Conservation (phyloP, 2,329 filamentous ascomycete genomes). For the Colletotrichum sojae region DNA sequence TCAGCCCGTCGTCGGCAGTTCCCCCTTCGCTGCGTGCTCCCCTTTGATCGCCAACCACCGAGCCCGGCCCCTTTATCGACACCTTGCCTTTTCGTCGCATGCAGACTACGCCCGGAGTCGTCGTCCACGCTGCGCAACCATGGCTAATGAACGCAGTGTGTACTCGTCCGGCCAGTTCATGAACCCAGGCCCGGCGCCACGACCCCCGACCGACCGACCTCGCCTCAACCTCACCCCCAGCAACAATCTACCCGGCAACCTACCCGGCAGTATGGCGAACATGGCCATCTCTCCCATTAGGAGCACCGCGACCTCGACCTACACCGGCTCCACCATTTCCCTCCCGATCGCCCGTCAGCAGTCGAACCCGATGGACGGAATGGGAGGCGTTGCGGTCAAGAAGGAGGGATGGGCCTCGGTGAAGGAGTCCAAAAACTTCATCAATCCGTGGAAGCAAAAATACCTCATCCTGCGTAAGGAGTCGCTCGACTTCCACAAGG, state of each 20-base stretch:
- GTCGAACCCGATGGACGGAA: constrained; percentile 72
- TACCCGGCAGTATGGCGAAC: constrained; percentile 84
- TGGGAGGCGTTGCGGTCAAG: constrained; percentile 79
- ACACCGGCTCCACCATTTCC: constrained; percentile 80
- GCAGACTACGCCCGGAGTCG: constrained; percentile 25
- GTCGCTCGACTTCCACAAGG: constrained; percentile 94
- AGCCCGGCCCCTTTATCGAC: constrained; percentile 1
- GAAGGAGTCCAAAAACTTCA: constrained; percentile 91
- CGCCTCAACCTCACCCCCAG: constrained; percentile 85
- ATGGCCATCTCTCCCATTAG: constrained; percentile 82
- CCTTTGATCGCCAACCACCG: constrained; percentile 24
- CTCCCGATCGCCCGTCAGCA: constrained; percentile 76
- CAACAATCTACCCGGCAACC: constrained; percentile 78
- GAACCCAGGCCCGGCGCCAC: constrained; percentile 95
- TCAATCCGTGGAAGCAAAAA: constrained; percentile 90
- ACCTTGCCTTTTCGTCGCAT: constrained; percentile 29
- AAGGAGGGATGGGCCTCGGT: constrained; percentile 88
- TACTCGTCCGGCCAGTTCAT: constrained; percentile 83
- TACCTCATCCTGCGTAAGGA: constrained; percentile 94
- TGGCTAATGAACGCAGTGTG: constrained; percentile 58
- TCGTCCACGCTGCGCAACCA: constrained; percentile 43
- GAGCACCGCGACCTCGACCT: constrained; percentile 75
- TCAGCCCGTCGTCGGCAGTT: constrained; percentile 8
- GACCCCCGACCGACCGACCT: constrained; percentile 87
- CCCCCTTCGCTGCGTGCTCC: neutral